Evolutionary conservation across 306 rosid genomes (phyloP), one percentile per base, ranked within the genome.

Genomic region (Pyrus bretschneideri): DNA sequence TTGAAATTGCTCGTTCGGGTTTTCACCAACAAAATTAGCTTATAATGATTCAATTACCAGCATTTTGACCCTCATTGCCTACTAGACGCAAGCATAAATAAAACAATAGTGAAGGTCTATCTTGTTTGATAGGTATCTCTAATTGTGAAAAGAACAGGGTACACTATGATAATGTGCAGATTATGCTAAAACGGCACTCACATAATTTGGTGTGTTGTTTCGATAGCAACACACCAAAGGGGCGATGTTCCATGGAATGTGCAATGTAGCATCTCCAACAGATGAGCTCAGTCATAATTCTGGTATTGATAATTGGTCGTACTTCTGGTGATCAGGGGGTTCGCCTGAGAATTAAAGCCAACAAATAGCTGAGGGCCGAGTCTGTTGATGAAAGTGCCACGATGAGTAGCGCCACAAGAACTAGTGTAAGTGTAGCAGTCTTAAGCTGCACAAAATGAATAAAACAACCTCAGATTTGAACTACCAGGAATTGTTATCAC

Each of bases 361-460:
- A 77, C 65, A 90, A 52, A 79, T 67, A 93, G 88, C 81, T 51
- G 69, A 93, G 96, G 70, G 81, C 90, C 22, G 98, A 88, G 81
- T 91, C 98, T 29, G 89, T 84, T 9, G 97, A 87, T 52, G 94
- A 80, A 79, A 90, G 92, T 33, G 94, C 91, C 2, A 94, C 88
- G 5, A 94, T 89, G 73, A 93, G 88, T 79, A 89, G 64, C 2
- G 88, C 96, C 76, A 93, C 94, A 51, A 93, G 90, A 59, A 87
- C 86, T 79, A 93, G 98, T 58, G 98, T 86, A 52, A 91, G 80
- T 44, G 81, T 81, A 8, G 98, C 98, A 9, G 97, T 93, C 88
- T 88, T 91, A 83, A 90, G 84, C 96, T 91, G 93, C 89, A 89
- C 19, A 70, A 76, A 40, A 82, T 14, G 45, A 73, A 74, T 5